Evolutionary conservation across 768 basidiomycete species (phyloP).

Genomic region (Trametes gibbosa): DNA sequence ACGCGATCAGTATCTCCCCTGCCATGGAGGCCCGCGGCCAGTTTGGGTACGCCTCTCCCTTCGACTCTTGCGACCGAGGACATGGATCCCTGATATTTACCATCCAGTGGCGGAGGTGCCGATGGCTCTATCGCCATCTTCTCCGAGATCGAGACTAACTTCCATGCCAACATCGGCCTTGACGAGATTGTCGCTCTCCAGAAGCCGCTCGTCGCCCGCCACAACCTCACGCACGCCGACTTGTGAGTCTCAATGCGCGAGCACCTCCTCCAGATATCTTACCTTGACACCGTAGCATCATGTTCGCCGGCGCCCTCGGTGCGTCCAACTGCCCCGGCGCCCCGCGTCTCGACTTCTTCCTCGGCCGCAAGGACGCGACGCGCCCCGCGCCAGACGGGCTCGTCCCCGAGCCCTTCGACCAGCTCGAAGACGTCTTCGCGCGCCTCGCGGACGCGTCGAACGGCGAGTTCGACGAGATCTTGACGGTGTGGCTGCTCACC

Average conservation of each 20-base stretch:
- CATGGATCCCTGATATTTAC: neutral
- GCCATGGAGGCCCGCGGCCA: conserved; percentile 5
- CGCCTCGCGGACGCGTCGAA: conserved; percentile 19
- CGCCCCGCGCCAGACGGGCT: conserved; percentile 11
- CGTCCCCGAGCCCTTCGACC: conserved; percentile 16
- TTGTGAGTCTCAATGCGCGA: conserved; percentile 33
- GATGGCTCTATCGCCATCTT: conserved; percentile 25
- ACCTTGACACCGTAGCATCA: conserved; percentile 27
- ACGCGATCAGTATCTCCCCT: conserved; percentile 21
- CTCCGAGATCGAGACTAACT: conserved; percentile 17
- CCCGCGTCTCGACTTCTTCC: conserved; percentile 37
- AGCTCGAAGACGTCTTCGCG: conserved; percentile 21
- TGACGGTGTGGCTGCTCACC: conserved; percentile 21
- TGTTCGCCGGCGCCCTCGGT: conserved; percentile 36
- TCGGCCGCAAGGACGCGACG: conserved; percentile 26
- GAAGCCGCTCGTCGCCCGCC: conserved; percentile 34
- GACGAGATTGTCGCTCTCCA: conserved; percentile 27
- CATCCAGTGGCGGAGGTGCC: conserved; percentile 22
- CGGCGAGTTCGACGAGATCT: conserved; percentile 16
- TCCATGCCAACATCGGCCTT: conserved; percentile 11
- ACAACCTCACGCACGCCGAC: conserved; percentile 45
- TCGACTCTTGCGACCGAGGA: neutral
- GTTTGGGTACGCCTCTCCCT: conserved; percentile 15
- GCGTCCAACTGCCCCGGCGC: conserved; percentile 39
- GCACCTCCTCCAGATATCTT: neutral